Percentiles rank a stretch among this genome's conserved stretches.
Evolutionary conservation across 2,329 filamentous ascomycete genomes (phyloP).

Genomic region (Fusarium foetens): DNA sequence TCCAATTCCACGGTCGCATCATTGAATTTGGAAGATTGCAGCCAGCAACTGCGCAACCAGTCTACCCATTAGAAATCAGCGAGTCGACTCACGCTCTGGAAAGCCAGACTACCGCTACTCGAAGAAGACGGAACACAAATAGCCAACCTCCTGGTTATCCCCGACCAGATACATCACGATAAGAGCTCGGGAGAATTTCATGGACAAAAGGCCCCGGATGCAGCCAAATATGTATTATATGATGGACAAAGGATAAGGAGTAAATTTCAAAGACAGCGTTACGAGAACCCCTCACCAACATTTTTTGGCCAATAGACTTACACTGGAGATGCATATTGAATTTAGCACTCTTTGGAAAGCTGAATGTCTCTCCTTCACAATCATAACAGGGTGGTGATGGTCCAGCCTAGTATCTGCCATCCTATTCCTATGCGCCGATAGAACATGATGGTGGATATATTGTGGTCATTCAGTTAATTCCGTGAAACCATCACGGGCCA

Average conservation of each 20-base stretch:
- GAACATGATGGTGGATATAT: neutral
- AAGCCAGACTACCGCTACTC: conserved; percentile 5
- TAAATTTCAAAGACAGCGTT: neutral
- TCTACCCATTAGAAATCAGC: conserved; percentile 29
- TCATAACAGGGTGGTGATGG: neutral
- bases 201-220: neutral
- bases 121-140: neutral
- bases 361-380: neutral
- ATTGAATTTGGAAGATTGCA: conserved; percentile 36
- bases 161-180: neutral
- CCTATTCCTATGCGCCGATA: neutral
- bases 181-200: neutral
- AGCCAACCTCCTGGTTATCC: neutral
- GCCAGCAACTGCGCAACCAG: neutral
- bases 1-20: conserved; percentile 38
- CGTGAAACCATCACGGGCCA: too few species aligned
- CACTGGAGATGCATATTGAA: neutral
- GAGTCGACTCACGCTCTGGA: conserved; percentile 13
- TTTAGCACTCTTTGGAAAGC: neutral
- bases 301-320: neutral
- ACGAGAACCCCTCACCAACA: neutral
- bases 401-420: too few species aligned
- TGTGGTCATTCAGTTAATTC: too few species aligned
- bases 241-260: neutral
- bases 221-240: neutral